These are phyloP conservation scores for Akanthomyces lecanii DNA, from an alignment of 2,329 filamentous ascomycete species.

Conservation along the genomic window DNA sequence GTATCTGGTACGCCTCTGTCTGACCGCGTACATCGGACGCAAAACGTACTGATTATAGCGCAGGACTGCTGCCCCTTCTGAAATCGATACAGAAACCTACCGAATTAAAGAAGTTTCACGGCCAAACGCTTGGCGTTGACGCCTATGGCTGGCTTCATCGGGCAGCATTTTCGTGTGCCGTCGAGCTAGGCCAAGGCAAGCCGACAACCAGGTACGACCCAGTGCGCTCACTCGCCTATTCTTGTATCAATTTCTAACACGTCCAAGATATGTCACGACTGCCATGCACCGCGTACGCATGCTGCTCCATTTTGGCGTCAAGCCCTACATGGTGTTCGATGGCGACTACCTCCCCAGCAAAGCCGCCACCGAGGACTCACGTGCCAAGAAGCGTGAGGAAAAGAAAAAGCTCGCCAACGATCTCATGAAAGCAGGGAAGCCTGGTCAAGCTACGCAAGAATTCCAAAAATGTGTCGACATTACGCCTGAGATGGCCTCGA, in stretches of 20 bases:
- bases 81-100: constrained; percentile 94
- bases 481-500: constrained; percentile 90
- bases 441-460: constrained; percentile 74
- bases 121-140: constrained; percentile 89
- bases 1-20: constrained; percentile 30
- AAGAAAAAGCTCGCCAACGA: constrained; percentile 73
- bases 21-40: not conserved
- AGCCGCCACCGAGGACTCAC: constrained; percentile 74
- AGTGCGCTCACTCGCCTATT: not conserved
- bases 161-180: constrained; percentile 82
- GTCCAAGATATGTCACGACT: constrained; percentile 75
- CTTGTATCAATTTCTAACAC: not conserved
- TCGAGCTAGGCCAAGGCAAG: constrained; percentile 83
- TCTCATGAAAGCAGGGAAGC: constrained; percentile 75
- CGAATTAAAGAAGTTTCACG: constrained; percentile 79
- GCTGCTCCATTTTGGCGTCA: constrained; percentile 89
- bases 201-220: constrained; percentile 74
- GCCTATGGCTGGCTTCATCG: constrained; percentile 98
- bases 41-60: constrained; percentile 21
- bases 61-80: constrained; percentile 82
- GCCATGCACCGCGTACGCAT: constrained; percentile 88
- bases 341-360: constrained; percentile 95
- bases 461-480: constrained; percentile 95
- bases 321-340: constrained; percentile 94
- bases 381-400: constrained; percentile 70